Base-by-base conservation (phyloP, 2,329 filamentous ascomycete genomes). In the Pseudogymnoascus sp. region DNA sequence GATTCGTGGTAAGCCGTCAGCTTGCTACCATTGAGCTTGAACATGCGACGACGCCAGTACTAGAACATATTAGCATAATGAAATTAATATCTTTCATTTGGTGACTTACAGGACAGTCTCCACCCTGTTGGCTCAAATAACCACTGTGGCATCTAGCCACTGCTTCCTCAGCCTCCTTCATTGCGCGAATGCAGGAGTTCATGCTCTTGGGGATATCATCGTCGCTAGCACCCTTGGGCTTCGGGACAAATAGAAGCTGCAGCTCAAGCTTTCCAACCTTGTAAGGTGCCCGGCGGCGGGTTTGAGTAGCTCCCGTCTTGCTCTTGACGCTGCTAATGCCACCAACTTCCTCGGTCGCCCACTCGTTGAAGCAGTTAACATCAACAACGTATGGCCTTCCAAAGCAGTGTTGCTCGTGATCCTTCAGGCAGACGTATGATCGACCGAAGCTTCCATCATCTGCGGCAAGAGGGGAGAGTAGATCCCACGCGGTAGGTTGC, bases 161-260 rank as follows among this genome's bases (percentile, higher is more conserved):
- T 66, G 90, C 83, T 74, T 90, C 89, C 74, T 96, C 92, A 1
- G 93, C 92, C 61, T 93, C 91, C 76, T 89, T 91, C 78, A 99
- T 87, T 78, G 97, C 95, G 16, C 95, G 85, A 69, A 97, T 89
- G 75, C 92, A 96, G 46, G 91, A 90, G 76, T 95, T 96, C 93
- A 99, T 96, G 79, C 93, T 97, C 86, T 97, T 97, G 62, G 95
- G 95, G 91, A 99, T 97, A 69, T 97, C 93, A 14, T 97, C 93
- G 67, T 97, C 95, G 60, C 86, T 87, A 31, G 87, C 83, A 50
- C 89, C 89, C 79, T 91, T 93, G 4, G 95, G 93, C 70, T 93
- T 91, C 0, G 95, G 95, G 1, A 99, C 92, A 72, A 96, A 99
- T 12, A 99, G 81, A 7, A 99, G 83, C 78, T 99, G 95, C 40